These are phyloP conservation scores for Populus tremula DNA, from an alignment of 345 rosid species.

Conservation along the genomic window DNA sequence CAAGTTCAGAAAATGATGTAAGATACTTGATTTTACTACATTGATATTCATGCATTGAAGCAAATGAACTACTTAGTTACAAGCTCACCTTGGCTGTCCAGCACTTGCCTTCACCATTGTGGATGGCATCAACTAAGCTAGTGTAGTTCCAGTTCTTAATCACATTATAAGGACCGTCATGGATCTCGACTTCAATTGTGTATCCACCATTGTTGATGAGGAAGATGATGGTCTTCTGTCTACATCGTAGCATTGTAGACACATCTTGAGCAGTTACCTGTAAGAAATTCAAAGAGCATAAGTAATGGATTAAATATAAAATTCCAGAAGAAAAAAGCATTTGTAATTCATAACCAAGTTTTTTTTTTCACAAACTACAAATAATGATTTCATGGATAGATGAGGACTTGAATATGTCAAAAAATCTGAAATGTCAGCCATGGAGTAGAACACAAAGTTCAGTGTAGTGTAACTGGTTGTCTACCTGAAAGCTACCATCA, in stretches of 20 bases:
- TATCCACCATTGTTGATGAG: slow-evolving; percentile 81
- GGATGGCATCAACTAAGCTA: slow-evolving; percentile 61
- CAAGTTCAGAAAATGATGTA: not conserved
- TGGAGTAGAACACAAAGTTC: not conserved
- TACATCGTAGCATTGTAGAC: slow-evolving; percentile 65
- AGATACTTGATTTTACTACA: not conserved
- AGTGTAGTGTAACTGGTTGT: not conserved
- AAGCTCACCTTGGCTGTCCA: slow-evolving; percentile 72
- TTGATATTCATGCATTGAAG: not conserved
- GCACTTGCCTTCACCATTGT: slow-evolving; percentile 77
- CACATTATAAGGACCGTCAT: slow-evolving; percentile 82
- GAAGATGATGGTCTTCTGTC: slow-evolving; percentile 66
- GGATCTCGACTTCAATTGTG: slow-evolving; percentile 83
- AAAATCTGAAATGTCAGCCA: not conserved
- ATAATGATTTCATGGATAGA: not conserved
- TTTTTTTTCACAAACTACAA: not conserved
- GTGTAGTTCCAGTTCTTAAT: slow-evolving; percentile 93
- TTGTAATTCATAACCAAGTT: not conserved
- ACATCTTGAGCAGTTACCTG: slow-evolving; percentile 81
- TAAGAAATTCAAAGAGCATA: not conserved
- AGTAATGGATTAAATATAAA: not conserved
- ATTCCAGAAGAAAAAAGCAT: not conserved
- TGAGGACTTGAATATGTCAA: not conserved
- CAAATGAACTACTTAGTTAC: not conserved
- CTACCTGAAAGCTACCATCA: slow-evolving; percentile 86